phyloP scores from a whole-genome alignment of 2,329 filamentous ascomycete species.

The Phyllosticta capitalensis region DNA sequence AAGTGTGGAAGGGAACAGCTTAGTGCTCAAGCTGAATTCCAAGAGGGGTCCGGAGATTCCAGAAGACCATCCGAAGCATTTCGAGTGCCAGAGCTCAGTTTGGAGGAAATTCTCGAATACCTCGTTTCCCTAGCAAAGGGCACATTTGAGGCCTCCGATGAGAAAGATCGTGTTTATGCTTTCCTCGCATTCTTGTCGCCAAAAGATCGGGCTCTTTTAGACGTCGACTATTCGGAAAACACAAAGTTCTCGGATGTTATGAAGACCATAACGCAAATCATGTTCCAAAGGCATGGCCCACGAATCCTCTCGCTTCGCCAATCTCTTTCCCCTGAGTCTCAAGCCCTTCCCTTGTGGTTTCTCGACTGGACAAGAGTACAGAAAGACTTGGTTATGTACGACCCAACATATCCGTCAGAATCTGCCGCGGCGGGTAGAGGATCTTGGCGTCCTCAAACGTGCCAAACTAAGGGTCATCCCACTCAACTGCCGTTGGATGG shows the following conservation, averaged over 20 bases:
- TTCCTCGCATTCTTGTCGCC: not conserved
- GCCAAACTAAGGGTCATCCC: not conserved
- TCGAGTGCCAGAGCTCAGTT: not conserved
- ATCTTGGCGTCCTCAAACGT: not conserved
- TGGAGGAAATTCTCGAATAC: not conserved
- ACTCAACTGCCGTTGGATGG: no score
- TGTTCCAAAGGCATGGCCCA: not conserved
- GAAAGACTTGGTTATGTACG: not conserved
- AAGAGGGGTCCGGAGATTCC: not conserved
- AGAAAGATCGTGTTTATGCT: not conserved
- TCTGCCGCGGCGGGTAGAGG: no score
- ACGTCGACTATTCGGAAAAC: not conserved
- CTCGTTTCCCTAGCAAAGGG: not conserved
- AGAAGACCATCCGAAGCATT: not conserved
- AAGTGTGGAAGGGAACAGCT: not conserved
- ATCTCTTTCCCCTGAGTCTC: not conserved
- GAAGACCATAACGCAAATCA: not conserved
- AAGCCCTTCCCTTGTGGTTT: not conserved
- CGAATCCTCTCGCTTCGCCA: not conserved
- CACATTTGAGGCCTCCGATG: not conserved
- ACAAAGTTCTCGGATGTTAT: not conserved
- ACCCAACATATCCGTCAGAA: not conserved
- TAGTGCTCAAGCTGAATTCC: no score
- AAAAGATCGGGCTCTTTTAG: not conserved
- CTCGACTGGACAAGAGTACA: not conserved